These are phyloP conservation scores for Bolboschoenoplectus hybrid DNA, from an alignment of 202 grass and related monocot genomes.

Conservation along the genomic window DNA sequence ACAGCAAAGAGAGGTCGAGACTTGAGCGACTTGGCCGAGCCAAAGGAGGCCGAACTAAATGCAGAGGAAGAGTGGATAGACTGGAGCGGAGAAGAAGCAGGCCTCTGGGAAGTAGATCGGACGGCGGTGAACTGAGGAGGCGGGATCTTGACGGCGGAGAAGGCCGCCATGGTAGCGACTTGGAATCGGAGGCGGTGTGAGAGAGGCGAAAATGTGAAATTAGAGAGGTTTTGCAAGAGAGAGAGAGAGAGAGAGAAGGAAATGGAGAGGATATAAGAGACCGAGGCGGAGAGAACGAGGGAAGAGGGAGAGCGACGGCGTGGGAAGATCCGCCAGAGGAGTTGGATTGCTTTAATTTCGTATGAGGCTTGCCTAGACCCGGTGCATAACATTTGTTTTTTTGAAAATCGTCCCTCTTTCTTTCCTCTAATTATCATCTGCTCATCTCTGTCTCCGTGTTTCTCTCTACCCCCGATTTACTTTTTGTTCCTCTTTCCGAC, in stretches of 20 bases:
- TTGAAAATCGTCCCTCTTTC: too few species aligned
- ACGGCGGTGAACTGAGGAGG: conserved; percentile 23
- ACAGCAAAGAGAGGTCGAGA: conserved; percentile 53
- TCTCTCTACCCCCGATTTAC: too few species aligned
- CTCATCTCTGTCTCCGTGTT: too few species aligned
- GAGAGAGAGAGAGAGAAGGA: neutral
- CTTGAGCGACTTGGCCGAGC: conserved; percentile 14
- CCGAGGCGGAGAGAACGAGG: conserved; percentile 47
- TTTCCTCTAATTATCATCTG: too few species aligned
- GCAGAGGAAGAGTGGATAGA: conserved; percentile 9
- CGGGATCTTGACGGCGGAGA: conserved; percentile 83
- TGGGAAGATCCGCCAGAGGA: conserved; percentile 24
- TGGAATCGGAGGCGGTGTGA: neutral
- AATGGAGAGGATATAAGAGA: conserved; percentile 36
- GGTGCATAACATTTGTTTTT: too few species aligned
- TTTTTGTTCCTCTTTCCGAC: too few species aligned
- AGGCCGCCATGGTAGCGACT: conserved; percentile 58
- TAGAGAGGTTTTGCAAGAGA: conserved; percentile 32
- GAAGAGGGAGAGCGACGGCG: neutral
- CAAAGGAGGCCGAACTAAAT: neutral
- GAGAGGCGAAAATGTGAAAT: neutral
- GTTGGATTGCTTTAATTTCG: conserved; percentile 25
- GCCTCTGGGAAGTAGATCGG: conserved; percentile 38
- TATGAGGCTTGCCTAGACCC: neutral
- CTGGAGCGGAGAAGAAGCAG: conserved; percentile 1